These are phyloP conservation scores for Eucommia ulmoides DNA, from an alignment of 257 asterid species.

Conservation along the genomic window DNA sequence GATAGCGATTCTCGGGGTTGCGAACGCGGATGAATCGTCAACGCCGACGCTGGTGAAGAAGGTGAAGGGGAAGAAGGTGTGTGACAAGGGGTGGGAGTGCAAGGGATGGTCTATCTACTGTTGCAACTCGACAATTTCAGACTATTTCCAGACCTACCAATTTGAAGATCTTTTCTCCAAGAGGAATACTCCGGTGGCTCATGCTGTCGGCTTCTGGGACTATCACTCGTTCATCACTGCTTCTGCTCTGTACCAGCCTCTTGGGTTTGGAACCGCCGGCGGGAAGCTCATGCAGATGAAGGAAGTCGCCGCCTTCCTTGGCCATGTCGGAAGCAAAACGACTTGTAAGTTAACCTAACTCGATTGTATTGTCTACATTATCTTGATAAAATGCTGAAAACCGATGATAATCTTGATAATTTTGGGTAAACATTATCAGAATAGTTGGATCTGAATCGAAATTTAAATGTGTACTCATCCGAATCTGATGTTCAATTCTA, in stretches of 20 bases:
- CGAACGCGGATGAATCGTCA: conserved; percentile 20
- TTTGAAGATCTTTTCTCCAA: conserved; percentile 62
- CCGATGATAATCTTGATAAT: no score
- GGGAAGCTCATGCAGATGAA: conserved; percentile 48
- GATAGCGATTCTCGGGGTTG: conserved; percentile 13
- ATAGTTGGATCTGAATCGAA: no score
- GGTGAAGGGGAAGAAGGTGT: conserved; percentile 50
- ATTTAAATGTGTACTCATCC: no score
- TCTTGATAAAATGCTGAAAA: no score
- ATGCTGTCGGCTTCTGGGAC: conserved; percentile 81
- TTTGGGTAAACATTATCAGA: no score
- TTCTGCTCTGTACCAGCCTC: conserved; percentile 56
- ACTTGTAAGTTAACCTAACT: conserved; percentile 41
- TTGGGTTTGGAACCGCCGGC: conserved; percentile 86
- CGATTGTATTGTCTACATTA: no score
- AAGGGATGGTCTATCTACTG: conserved; percentile 37
- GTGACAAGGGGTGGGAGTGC: conserved; percentile 79
- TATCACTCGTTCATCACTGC: conserved; percentile 62
- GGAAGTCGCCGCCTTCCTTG: conserved; percentile 77
- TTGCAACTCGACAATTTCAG: conserved; percentile 72
- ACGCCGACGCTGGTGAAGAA: conserved; percentile 32
- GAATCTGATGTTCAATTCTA: no score
- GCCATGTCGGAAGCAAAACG: conserved; percentile 76
- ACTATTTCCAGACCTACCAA: conserved; percentile 53
- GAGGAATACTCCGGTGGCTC: conserved; percentile 64